phyloP scores from a whole-genome alignment of 2,329 filamentous ascomycete species.

The Colletotrichum sp. region DNA sequence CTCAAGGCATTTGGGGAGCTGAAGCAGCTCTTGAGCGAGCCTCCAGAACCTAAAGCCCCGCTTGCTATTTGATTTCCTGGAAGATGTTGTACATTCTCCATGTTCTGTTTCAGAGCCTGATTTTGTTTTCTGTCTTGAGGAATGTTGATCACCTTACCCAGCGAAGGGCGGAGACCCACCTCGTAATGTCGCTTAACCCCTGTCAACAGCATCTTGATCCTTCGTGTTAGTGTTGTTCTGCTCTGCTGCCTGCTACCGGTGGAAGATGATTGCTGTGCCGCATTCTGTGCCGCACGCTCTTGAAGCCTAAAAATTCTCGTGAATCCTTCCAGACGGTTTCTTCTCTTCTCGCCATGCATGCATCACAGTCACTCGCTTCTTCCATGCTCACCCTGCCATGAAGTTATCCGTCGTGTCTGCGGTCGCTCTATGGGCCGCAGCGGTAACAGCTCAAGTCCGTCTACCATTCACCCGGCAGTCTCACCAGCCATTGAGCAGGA shows the following conservation, averaged over 20 bases:
- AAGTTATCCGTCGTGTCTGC: neutral
- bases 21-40: slow-evolving; percentile 26
- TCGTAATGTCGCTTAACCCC: slow-evolving; percentile 8
- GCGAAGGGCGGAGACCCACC: neutral
- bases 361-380: neutral
- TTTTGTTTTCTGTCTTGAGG: neutral
- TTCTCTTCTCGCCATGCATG: neutral
- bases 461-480: neutral
- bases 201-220: neutral
- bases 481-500: neutral
- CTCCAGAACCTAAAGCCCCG: neutral
- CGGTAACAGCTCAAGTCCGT: neutral
- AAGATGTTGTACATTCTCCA: neutral
- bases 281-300: neutral
- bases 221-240: neutral
- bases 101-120: neutral
- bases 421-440: neutral
- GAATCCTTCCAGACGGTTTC: neutral
- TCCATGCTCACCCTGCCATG: neutral
- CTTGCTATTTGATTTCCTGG: neutral
- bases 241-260: neutral
- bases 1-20: slow-evolving; percentile 29
- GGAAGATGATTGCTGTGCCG: neutral
- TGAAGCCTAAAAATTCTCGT: neutral
- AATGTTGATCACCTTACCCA: neutral